These are phyloP conservation scores for Telfairia occidentalis DNA, from an alignment of 331 rosid genomes.

Conservation along the genomic window DNA sequence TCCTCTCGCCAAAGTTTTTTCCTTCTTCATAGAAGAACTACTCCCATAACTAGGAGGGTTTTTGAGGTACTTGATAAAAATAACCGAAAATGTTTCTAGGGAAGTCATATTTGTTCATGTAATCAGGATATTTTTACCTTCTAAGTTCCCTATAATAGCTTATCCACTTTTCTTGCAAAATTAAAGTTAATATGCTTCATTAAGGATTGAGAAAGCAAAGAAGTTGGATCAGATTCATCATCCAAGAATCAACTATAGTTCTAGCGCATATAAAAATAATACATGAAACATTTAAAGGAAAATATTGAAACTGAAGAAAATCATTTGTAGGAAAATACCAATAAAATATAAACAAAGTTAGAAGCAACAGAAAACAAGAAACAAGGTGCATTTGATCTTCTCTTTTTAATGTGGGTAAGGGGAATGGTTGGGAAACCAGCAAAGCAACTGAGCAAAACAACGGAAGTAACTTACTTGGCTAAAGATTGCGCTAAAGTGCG, in stretches of 20 bases:
- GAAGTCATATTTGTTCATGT: background rate
- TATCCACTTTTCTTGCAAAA: background rate
- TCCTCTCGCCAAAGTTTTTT: background rate
- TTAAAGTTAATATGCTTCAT: background rate
- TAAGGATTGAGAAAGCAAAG: background rate
- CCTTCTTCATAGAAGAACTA: background rate
- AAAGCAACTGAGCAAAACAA: constrained; percentile 2
- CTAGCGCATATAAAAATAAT: background rate
- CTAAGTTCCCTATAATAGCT: background rate
- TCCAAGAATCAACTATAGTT: background rate
- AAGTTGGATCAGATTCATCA: background rate
- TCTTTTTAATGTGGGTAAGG: background rate
- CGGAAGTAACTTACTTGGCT: constrained; percentile 53
- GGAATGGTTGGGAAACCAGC: background rate
- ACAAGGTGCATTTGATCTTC: background rate
- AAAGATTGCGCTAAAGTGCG: constrained; percentile 62
- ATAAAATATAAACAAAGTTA: background rate
- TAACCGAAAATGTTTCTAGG: background rate
- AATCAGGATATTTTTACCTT: background rate
- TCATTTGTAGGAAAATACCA: background rate
- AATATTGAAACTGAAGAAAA: background rate
- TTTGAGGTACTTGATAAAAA: background rate
- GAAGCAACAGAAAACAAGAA: background rate
- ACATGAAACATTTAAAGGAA: background rate
- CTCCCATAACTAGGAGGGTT: background rate